phyloP scores from a whole-genome alignment of 225 moss, liverwort and hornwort species.

The Neckera pumila region DNA sequence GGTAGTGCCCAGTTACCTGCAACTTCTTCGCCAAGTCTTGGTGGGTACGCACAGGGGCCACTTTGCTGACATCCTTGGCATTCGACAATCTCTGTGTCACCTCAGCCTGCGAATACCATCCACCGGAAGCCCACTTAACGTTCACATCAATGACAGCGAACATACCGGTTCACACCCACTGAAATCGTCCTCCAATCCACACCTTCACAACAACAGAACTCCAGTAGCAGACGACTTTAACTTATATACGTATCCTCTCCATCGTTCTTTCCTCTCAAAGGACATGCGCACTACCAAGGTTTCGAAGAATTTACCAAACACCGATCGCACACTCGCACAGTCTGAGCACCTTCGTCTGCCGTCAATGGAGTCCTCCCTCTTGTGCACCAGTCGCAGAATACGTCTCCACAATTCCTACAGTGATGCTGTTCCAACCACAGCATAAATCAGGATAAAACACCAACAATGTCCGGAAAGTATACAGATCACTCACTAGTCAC shows the following conservation, averaged over 20 bases:
- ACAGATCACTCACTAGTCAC: background rate
- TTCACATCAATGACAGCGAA: background rate
- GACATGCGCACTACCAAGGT: background rate
- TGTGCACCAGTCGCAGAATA: conserved; percentile 91
- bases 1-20: conserved; percentile 31
- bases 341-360: conserved; percentile 77
- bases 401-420: conserved; percentile 97
- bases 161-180: background rate
- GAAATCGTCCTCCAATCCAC: background rate
- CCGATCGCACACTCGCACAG: conserved; percentile 94
- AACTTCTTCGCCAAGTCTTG: conserved; percentile 93
- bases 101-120: conserved; percentile 50
- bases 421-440: conserved; percentile 56
- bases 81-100: conserved; percentile 88
- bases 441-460: background rate
- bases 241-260: background rate
- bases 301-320: conserved; percentile 55
- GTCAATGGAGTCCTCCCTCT: conserved; percentile 80
- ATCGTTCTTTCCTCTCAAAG: background rate
- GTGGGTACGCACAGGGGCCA: conserved; percentile 65
- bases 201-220: background rate
- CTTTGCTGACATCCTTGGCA: conserved; percentile 54
- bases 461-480: background rate
- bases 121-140: background rate
- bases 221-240: background rate